Evolutionary conservation across 2,329 filamentous ascomycete species (phyloP), one percentile per base, ranked within the genome.

Genomic region (Nannizziopsis arthrosporioides): DNA sequence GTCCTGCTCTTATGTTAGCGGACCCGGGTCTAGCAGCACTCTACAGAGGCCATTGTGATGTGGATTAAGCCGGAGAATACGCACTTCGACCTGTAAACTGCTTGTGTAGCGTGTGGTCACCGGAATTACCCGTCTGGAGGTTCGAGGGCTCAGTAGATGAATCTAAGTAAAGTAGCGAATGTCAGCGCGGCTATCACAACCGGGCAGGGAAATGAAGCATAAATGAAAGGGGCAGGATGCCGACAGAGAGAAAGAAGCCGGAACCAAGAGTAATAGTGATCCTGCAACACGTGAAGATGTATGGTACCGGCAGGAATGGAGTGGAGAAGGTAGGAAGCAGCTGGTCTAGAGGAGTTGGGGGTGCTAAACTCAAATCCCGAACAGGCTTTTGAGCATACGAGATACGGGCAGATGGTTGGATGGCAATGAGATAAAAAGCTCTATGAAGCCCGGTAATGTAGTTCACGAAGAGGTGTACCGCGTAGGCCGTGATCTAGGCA

Each of bases 1-100:
- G 45, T 18, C 45, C 45, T 47, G 36, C 17, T 36, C n/a, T 14
- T n/a, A 14, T 35, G 38, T 47, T 36, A 47, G 45, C 31, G 15
- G 45, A 37, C 39, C 30, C 18, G 38, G 18, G 3, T 11, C 14
- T 22, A 47, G n/a, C 36, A 41, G 22, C 14, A 19, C 27, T 35
- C 30, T 30, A 27, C 11, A 10, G 27, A 3, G 32, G 22, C 22
- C 7, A 17, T 14, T n/a, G n/a, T n/a, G 10, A 40, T 19, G 6
- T 27, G 15, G 22, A 14, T 18, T n/a, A 22, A 36, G 15, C 27
- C 17, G 39, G 8, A 35, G 8, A 34, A 17, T 38, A 48, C 46
- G 38, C 46, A 48, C 46, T 30, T 48, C 22, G 32, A 22, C 40
- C 43, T 12, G 34, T 10, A 44, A 15, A 38, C 39, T 22, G 15